These are phyloP conservation scores for Panus rudis DNA, from an alignment of 768 basidiomycete species.

Conservation along the genomic window DNA sequence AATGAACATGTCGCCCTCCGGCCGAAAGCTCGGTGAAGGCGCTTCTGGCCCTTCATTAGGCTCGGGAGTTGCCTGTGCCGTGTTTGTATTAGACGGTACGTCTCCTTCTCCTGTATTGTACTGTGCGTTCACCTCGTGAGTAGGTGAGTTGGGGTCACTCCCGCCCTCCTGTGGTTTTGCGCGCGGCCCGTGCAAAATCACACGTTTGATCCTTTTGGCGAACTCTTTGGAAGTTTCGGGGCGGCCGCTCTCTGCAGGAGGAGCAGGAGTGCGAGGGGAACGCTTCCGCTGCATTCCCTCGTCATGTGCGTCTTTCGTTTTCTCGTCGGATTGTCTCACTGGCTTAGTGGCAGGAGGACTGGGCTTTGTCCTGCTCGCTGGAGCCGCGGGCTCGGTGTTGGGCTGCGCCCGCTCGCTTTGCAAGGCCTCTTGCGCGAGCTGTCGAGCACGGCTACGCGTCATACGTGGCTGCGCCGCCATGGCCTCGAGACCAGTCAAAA, in stretches of 20 bases:
- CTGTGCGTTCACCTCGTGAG: not conserved
- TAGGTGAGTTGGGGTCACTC: not conserved
- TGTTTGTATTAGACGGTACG: not conserved
- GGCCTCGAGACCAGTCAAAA: slow-evolving; percentile 10
- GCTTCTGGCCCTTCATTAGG: no score
- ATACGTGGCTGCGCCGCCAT: not conserved
- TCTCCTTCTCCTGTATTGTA: no score
- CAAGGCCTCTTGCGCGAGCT: not conserved
- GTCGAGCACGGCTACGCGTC: not conserved
- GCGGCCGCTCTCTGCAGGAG: slow-evolving; percentile 7
- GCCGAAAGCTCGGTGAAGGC: no score
- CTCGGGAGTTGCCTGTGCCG: no score
- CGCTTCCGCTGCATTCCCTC: not conserved
- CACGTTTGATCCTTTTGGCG: slow-evolving; percentile 3
- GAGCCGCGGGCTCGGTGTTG: not conserved
- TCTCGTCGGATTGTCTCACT: not conserved
- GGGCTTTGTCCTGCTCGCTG: not conserved
- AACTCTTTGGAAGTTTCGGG: slow-evolving; percentile 8
- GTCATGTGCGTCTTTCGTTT: not conserved
- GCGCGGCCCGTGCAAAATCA: slow-evolving; percentile 5
- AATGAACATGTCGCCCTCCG: no score
- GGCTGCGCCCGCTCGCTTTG: not conserved
- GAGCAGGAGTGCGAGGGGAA: not conserved
- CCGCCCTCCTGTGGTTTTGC: slow-evolving; percentile 3
- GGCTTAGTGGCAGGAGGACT: not conserved